A percentile compares a stretch with the other conserved stretches of the same genome.
These are phyloP conservation scores for Aspergillus indologenus DNA, from an alignment of 495 filamentous ascomycete species.

Conservation along the genomic window DNA sequence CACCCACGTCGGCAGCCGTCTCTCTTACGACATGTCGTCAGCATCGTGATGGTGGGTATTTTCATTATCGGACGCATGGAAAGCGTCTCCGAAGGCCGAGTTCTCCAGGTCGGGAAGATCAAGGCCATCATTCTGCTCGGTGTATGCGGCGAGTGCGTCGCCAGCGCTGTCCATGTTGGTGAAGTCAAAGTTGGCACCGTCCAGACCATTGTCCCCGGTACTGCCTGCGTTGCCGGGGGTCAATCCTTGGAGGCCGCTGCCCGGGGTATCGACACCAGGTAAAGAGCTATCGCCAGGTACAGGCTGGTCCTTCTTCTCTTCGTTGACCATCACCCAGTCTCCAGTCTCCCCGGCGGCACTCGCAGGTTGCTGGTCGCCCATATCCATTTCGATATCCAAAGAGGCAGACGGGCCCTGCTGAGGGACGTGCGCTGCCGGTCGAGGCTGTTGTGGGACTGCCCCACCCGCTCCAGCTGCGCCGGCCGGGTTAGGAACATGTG, in stretches of 20 bases:
- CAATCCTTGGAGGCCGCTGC: conserved; percentile 25
- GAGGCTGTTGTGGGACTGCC: conserved; percentile 22
- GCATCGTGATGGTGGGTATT: conserved; percentile 42
- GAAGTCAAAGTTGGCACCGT: conserved; percentile 51
- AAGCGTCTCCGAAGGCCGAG: conserved; percentile 61
- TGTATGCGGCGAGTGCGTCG: conserved; percentile 59
- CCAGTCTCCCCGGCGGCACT: conserved; percentile 40
- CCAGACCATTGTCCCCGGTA: conserved; percentile 32
- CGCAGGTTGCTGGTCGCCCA: conserved; percentile 32
- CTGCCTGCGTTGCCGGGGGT: conserved; percentile 26
- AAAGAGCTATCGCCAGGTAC: conserved; percentile 17
- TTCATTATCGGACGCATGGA: conserved; percentile 57
- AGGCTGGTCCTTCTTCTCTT: conserved; percentile 38
- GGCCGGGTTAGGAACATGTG: conserved; percentile 5
- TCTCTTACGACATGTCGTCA: conserved; percentile 37
- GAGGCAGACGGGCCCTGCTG: conserved; percentile 10
- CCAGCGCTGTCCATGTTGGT: conserved; percentile 60
- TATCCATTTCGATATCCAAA: conserved; percentile 45
- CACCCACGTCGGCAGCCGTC: not conserved
- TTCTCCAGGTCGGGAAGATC: conserved; percentile 54
- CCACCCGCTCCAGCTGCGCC: conserved; percentile 16
- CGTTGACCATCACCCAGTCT: conserved; percentile 61
- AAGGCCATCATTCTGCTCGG: conserved; percentile 47
- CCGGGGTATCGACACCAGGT: conserved; percentile 25
- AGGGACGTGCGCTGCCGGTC: conserved; percentile 12